Base-by-base conservation (phyloP, 441 rosid species). In the Isatis lusitanica region DNA sequence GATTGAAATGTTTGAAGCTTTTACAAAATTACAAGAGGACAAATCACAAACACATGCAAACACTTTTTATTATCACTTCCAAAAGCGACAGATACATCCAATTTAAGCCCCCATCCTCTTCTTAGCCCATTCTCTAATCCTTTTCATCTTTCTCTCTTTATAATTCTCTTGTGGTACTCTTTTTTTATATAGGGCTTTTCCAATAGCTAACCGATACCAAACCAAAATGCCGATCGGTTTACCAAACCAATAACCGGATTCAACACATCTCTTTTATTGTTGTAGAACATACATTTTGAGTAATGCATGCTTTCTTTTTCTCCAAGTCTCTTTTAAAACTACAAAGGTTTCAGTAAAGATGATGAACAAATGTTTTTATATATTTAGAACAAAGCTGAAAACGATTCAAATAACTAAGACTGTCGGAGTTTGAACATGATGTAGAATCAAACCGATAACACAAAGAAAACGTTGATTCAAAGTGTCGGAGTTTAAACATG, bases 21-120 rank as follows among this genome's bases (percentile, higher is more conserved):
- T 26, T 5, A 48, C 17, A 57, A 66, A n/a, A 36, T 17, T 3
- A 66, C 26, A 57, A 47, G 66, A 57, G 66, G 66, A 43, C 72
- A 74, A 74, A 74, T 55, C 56, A 67, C 67, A 40, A 35, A 63
- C 78, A 59, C 31, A 74, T 67, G 68, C 68, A 52, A 15, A 74
- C 60, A 30, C 56, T 31, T 67, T 74, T 42, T 50, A 36, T 55
- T 35, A 26, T 64, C 31, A 47, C 36, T 66, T 57, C 30, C 58
- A 64, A 73, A 73, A 55, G 77, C 36, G 24, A 66, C 53, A 66
- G 30, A 67, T 58, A 59, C 57, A 74, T 74, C 48, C 56, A 66
- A 50, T 50, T 51, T 31, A 40, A 66, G 26, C 53, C 52, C 52
- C 9, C 66, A 57, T 47, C 33, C 66, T 55, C n/a, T 36, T 33